Base-by-base conservation (phyloP, 2,329 filamentous ascomycete species). In the Xylaria sp. region DNA sequence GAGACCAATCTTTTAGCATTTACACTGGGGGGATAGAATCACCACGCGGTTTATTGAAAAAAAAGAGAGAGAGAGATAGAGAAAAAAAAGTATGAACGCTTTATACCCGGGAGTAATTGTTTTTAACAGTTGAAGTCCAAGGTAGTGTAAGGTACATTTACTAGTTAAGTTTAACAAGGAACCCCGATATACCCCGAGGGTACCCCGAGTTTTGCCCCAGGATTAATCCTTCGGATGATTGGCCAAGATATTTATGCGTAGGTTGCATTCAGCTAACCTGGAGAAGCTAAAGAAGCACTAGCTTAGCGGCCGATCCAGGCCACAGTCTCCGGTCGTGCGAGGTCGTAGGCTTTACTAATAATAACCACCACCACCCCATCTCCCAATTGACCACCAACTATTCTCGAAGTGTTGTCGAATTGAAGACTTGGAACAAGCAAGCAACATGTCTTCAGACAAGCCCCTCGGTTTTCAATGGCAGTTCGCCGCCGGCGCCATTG, bases 401-500 rank as follows among this genome's bases (percentile, higher is more conserved):
- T n/a, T n/a, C n/a, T 44, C 10, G 42, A 51, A 61, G 65, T 50
- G 60, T 69, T 72, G 70, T 63, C 70, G 25, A 42, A 22, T 55
- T 54, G 61, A 58, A 55, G 27, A 56, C 55, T 31, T 25, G 25
- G 1, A 39, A 17, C 47, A 53, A 39, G 49, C 63, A 51, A 56
- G 27, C 60, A 69, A 63, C 7, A 70, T 70, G 69, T 69, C 69
- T 59, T 63, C 66, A 50, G 69, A 70, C 3, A 70, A 70, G 63
- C 69, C 69, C 22, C 73, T 72, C 63, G 72, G 72, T 67, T 73
- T 72, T 59, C 72, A 72, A 66, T 71, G 63, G 50, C 57, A 69
- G 68, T 73, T 42, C 74, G 66, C 66, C 42, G 69, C 69, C 92
- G 90, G 91, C 84, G 96, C 96, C 79, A 92, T 99, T 79, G 96